These are phyloP conservation scores for Jamesozyma rosinii DNA, from an alignment of 805 yeast genomes.

Conservation along the genomic window DNA sequence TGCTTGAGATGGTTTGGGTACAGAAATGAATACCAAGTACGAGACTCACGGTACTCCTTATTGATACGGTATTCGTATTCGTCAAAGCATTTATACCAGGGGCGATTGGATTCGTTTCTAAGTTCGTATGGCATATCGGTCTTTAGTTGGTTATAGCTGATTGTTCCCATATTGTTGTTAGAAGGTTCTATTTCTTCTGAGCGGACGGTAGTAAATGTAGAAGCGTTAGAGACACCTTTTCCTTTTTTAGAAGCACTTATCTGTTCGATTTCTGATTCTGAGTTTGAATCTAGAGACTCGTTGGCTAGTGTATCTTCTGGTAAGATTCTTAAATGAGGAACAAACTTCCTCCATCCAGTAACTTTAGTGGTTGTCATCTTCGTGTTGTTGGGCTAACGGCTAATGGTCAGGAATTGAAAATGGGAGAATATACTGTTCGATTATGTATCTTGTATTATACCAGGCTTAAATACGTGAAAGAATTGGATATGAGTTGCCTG, in stretches of 20 bases:
- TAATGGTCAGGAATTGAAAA: no score
- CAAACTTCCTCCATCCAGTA: conserved; percentile 12
- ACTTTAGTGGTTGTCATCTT: neutral
- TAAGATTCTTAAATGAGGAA: conserved; percentile 24
- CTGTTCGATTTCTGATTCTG: neutral
- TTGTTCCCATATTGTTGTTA: neutral
- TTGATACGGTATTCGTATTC: conserved; percentile 43
- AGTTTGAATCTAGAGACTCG: neutral
- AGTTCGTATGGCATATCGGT: conserved; percentile 32
- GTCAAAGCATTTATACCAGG: conserved; percentile 41
- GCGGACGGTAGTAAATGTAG: no score
- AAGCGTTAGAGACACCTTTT: neutral
- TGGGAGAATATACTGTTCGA: no score
- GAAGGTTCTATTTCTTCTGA: neutral
- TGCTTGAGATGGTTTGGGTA: conserved; percentile 30
- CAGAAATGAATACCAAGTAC: conserved; percentile 29
- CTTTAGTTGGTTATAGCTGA: conserved; percentile 10
- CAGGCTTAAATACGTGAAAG: no score
- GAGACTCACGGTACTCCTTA: conserved; percentile 25
- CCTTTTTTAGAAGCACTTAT: neutral
- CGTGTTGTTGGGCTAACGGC: no score
- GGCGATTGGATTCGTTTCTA: conserved; percentile 34
- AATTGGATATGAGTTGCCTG: no score
- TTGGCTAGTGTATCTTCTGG: conserved; percentile 7
- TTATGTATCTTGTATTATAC: no score